Evolutionary conservation across 1,284 basidiomycete genomes (phyloP), one percentile per base, ranked within the genome.

Genomic region (Coniferiporia weirii): DNA sequence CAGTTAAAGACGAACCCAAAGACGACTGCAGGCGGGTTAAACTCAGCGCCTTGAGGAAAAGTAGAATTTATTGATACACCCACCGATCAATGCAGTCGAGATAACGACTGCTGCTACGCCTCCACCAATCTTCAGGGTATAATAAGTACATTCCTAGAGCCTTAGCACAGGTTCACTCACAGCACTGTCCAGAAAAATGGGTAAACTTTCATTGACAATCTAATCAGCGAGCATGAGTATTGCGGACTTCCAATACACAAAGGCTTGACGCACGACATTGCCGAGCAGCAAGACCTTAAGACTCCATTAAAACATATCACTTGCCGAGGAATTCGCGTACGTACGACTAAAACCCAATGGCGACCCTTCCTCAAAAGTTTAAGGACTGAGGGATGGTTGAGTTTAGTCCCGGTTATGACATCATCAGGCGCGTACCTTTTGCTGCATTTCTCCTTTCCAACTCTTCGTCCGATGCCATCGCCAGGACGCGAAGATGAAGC

Each of bases 301-400:
- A 19, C 27, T 38, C 9, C 55, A 40, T 66, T 15, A 65, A 57
- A 43, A 12, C 22, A 34, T 38, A 54, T 10, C 40, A 1, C 50
- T 48, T 53, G 43, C 44, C 7, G 19, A 27, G 27, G 34, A 4
- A 27, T 59, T 45, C 46, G 32, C 20, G 10, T 2, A 79, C 86
- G 62, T 69, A 92, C 90, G 52, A 96, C 93, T 19, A 98, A 81
- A 10, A 98, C 93, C 95, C 95, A 98, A 72, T 98, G 95, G 10
- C 93, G 81, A 0, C 95, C 93, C 66, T 81, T 87, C 54, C 75
- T 76, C 72, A 98, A 83, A 1, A 98, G 77, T n/a, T 74, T 76
- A 45, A 94, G 72, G 0, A 95, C 93, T 89, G 63, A 61, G 34
- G 22, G 27, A n/a, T 35, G 17, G 54, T 19, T 40, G 7, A 9